Percentiles rank a stretch among this genome's conserved stretches.
Evolutionary conservation across 257 asterid species (phyloP).

Genomic region (Hygrophila difformis): DNA sequence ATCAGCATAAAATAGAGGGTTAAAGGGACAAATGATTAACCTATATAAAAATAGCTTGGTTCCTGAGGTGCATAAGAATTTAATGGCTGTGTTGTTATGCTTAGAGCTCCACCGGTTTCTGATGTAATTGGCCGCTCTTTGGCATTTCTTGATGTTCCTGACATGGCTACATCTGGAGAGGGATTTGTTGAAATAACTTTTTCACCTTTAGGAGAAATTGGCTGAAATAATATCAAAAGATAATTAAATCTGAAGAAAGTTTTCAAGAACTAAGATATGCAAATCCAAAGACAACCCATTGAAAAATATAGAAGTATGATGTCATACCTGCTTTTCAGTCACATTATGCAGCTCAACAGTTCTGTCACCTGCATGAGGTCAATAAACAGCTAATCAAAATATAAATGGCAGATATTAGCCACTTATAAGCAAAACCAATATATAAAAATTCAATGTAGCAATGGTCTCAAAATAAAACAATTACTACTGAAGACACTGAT

Average conservation of each 20-base stretch:
- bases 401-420: too few relatives aligned
- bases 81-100: constrained; percentile 34
- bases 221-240: constrained; percentile 41
- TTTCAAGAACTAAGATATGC: constrained; percentile 8
- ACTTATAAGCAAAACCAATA: too few relatives aligned
- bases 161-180: constrained; percentile 53
- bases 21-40: constrained; percentile 28
- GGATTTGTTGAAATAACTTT: constrained; percentile 63
- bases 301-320: background rate
- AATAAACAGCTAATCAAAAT: too few relatives aligned
- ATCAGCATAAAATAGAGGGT: background rate
- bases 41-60: constrained; percentile 68
- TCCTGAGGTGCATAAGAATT: constrained; percentile 61
- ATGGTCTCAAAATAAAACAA: too few relatives aligned
- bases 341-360: constrained; percentile 58
- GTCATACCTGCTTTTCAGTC: constrained; percentile 64
- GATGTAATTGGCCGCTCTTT: constrained; percentile 53
- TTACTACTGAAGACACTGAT: too few relatives aligned
- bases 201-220: constrained; percentile 74
- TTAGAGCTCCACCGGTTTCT: constrained; percentile 54
- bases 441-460: too few relatives aligned
- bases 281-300: constrained; percentile 10
- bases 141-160: constrained; percentile 55
- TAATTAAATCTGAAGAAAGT: constrained; percentile 20
- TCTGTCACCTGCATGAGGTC: constrained; percentile 72